Percentiles rank a stretch among this genome's conserved stretches.
These are phyloP conservation scores for Debaryomyces fabryi DNA, from an alignment of 1,139 yeast species.

Conservation along the genomic window DNA sequence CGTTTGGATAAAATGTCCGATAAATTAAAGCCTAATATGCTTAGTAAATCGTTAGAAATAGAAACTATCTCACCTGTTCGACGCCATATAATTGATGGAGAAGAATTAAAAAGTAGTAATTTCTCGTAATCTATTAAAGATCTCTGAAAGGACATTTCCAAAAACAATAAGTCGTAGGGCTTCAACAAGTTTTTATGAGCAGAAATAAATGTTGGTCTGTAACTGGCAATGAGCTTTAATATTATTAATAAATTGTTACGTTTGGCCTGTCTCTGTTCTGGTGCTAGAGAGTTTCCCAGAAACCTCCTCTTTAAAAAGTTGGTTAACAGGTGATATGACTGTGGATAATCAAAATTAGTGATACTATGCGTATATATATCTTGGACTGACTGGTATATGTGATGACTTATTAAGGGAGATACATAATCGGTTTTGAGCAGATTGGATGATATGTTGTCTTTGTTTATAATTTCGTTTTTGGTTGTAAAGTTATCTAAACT, in stretches of 20 bases:
- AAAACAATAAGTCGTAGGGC: constrained; percentile 65
- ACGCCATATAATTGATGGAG: constrained; percentile 79
- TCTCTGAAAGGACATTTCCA: constrained; percentile 71
- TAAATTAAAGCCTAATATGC: constrained; percentile 58
- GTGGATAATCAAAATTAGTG: constrained; percentile 66
- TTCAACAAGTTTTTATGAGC: constrained; percentile 65
- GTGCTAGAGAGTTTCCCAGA: constrained; percentile 38
- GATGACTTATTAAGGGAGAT: constrained; percentile 61
- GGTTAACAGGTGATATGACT: constrained; percentile 65
- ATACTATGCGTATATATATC: constrained; percentile 62
- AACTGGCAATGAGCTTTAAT: constrained; percentile 67
- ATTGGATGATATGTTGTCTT: constrained; percentile 1
- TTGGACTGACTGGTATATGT: constrained; percentile 62
- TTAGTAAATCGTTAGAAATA: constrained; percentile 65
- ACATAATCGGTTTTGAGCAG: constrained; percentile 33
- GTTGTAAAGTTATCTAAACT: background rate
- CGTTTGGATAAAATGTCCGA: constrained; percentile 53
- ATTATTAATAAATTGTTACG: constrained; percentile 54
- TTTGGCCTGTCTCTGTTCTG: constrained; percentile 36
- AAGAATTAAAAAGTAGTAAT: constrained; percentile 56
- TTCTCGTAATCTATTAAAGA: constrained; percentile 67
- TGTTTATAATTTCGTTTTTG: constrained; percentile 1
- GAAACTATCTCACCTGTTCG: constrained; percentile 78
- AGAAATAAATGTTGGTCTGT: constrained; percentile 72
- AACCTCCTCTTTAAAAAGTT: constrained; percentile 58